Evolutionary conservation across 2,329 filamentous ascomycete genomes (phyloP), one percentile per base, ranked within the genome.

Genomic region (Aspergillus udagawae): DNA sequence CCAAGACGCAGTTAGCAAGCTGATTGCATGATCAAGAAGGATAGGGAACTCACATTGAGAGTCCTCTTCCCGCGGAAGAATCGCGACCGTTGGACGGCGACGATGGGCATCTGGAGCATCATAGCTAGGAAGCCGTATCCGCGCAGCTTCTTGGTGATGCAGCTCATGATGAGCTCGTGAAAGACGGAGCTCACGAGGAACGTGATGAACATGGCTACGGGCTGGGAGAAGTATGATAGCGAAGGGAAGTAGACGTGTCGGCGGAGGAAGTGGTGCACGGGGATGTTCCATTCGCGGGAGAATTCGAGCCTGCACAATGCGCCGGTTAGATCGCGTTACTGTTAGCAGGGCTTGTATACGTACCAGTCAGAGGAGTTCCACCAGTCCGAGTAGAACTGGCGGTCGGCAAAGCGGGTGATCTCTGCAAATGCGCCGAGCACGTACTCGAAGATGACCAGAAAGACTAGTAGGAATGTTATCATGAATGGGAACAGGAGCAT

Each of bases 371-470:
- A 78, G 2, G 79, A 82, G 64, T 87, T 87, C 85, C 85, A 87
- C 84, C 85, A 87, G 73, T 87, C 85, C 44, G 82, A 80, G 79
- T 97, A 99, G 78, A 97, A 97, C 74, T 94, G 91, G 44, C 93
- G 86, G 74, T 97, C 94, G 53, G 89, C 93, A 73, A 97, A 97
- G 66, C 87, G 83, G 20, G 92, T 96, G 64, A 97, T 90, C 74
- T 99, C 94, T 14, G 92, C 94, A 68, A 95, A 96, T 50, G 92
- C 92, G 57, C 93, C 94, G 35, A 97, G 85, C 10, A 96, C 84
- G 74, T 97, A 99, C 74, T 99, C 94, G 74, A 97, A 99, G 67
- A 97, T 97, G 73, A 97, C 92, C 57, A 99, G 86, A 79, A 99
- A 99, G 55, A 97, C 92, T 50, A 97, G 86, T 4, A 97, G 80